Base-by-base conservation (phyloP, 331 rosid genomes). In the Prunus yedoensis region DNA sequence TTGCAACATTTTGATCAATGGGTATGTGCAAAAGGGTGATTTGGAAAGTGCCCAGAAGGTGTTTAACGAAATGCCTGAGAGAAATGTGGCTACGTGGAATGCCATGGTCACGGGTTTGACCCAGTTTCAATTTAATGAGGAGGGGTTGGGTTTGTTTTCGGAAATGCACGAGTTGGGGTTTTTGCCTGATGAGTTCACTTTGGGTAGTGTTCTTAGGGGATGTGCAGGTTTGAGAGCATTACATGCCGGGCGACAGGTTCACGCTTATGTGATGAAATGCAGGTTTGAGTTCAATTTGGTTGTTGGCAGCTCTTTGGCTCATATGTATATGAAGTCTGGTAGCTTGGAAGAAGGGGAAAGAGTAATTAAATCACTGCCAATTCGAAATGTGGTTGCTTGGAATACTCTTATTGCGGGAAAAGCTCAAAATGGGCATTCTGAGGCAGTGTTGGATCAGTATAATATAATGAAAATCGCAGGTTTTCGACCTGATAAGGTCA, bases 381-480 rank as follows among this genome's bases (percentile, higher is more conserved):
- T 51, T 74, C 80, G 84, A 65, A 93, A 82, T 82, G 81, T 93
- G 75, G 91, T 93, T 84, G 92, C 93, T 81, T 91, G 98, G 98
- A 93, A 93, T 86, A 91, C 96, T 8, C 91, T 91, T 66, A 89
- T 91, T 73, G 94, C 96, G 0, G 97, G 97, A 62, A 93, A 91
- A 83, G 89, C 96, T 59, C 96, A 88, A 50, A 85, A 85, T 66
- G 88, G 94, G 76, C 62, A 50, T 17, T 70, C 83, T 13, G 89
- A 83, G 65, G 91, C 77, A 75, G 97, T 91, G 74, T 14, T 93
- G 67, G 86, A 84, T 54, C 91, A 88, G 77, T 93, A 89, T 76
- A 75, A 66, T 71, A 81, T 86, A 86, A 89, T 89, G 94, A 91
- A 87, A 82, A 81, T 81, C 58, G 75, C 88, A 2, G 94, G 96